These are phyloP conservation scores for Arthroderma sp. DNA, from an alignment of 2,329 filamentous ascomycete genomes.

Conservation along the genomic window DNA sequence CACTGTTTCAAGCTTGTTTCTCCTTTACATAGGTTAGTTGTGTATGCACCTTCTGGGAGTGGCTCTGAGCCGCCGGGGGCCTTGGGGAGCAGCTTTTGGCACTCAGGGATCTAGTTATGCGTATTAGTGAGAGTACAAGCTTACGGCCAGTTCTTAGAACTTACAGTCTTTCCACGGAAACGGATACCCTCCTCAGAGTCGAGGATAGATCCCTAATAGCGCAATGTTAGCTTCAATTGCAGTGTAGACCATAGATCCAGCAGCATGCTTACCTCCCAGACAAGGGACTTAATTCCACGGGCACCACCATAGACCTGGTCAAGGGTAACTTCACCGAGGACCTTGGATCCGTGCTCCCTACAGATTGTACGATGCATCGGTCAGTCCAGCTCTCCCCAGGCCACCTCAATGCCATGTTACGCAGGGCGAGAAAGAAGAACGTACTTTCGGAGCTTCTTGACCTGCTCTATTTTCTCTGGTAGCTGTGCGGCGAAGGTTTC, in stretches of 20 bases:
- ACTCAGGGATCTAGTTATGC: slow-evolving; percentile 68
- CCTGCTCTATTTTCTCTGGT: slow-evolving; percentile 94
- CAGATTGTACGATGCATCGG: slow-evolving; percentile 17
- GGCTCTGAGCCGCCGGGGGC: slow-evolving; percentile 93
- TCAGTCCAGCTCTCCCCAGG: not conserved
- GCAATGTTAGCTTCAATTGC: slow-evolving; percentile 4
- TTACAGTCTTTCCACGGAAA: slow-evolving; percentile 88
- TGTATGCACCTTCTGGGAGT: slow-evolving; percentile 68
- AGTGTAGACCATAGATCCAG: not conserved
- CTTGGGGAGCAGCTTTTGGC: slow-evolving; percentile 94
- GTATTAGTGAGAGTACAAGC: slow-evolving; percentile 11
- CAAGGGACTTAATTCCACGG: slow-evolving; percentile 94
- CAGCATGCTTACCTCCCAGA: slow-evolving; percentile 62
- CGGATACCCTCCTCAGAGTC: slow-evolving; percentile 98
- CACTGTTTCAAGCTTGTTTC: not conserved
- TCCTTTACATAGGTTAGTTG: not conserved
- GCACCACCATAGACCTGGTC: slow-evolving; percentile 99
- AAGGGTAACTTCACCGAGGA: slow-evolving; percentile 93
- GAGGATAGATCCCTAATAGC: slow-evolving; percentile 65
- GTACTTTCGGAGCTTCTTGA: slow-evolving; percentile 96
- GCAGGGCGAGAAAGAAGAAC: not conserved
- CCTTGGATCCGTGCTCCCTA: slow-evolving; percentile 89
- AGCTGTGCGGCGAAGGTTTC: slow-evolving; percentile 95
- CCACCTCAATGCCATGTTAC: not conserved
- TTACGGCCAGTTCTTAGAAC: slow-evolving; percentile 15